Conservation (phyloP, 2,329 filamentous ascomycete species). For the Nemania diffusa region DNA sequence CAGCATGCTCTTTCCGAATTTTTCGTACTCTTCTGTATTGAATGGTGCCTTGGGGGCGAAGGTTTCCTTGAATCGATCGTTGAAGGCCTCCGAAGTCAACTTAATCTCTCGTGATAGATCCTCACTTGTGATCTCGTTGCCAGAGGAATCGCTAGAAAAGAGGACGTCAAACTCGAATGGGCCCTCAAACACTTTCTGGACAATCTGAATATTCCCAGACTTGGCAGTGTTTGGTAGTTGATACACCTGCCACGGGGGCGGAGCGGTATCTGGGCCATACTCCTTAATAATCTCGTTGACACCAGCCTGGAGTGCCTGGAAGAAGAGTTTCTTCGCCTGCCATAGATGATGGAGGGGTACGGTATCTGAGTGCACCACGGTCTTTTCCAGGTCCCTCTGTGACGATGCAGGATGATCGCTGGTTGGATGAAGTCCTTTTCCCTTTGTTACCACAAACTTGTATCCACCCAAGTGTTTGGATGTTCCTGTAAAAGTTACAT, state of each 20-base stretch:
- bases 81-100: slow-evolving; percentile 73
- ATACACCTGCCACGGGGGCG: slow-evolving; percentile 87
- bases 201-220: slow-evolving; percentile 81
- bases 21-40: slow-evolving; percentile 74
- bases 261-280: slow-evolving; percentile 68
- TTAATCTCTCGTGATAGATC: slow-evolving; percentile 77
- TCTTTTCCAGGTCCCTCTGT: slow-evolving; percentile 78
- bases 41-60: slow-evolving; percentile 83
- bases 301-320: slow-evolving; percentile 63
- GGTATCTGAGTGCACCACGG: slow-evolving; percentile 77
- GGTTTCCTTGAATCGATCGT: slow-evolving; percentile 76
- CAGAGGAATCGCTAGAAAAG: slow-evolving; percentile 81
- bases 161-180: slow-evolving; percentile 93
- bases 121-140: slow-evolving; percentile 64
- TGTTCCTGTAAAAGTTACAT: slow-evolving; percentile 76
- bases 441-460: slow-evolving; percentile 79
- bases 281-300: slow-evolving; percentile 62
- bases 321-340: slow-evolving; percentile 78
- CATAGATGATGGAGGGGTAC: slow-evolving; percentile 77
- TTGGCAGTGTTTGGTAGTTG: slow-evolving; percentile 76
- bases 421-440: slow-evolving; percentile 69
- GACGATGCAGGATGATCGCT: slow-evolving; percentile 73
- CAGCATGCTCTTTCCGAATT: slow-evolving; percentile 89
- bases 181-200: slow-evolving; percentile 93
- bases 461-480: slow-evolving; percentile 81